Base-by-base conservation (phyloP, 2,329 filamentous ascomycete genomes). In the Calonectria hongkongensis region DNA sequence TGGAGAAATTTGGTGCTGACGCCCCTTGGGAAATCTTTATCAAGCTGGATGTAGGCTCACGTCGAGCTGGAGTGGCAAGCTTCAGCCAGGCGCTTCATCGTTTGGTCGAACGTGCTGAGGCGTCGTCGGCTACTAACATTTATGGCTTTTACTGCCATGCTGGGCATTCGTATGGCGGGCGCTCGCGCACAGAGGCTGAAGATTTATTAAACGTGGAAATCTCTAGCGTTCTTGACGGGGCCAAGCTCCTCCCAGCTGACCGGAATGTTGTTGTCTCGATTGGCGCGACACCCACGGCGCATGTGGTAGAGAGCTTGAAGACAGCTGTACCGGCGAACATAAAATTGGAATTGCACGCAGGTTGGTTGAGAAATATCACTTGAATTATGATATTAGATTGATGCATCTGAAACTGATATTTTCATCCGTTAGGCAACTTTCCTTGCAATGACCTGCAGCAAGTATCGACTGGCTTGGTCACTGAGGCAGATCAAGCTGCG, bases 121-220 rank as follows among this genome's bases (percentile, higher is more conserved):
- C 70, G 13, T 84, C 82, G 0, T n/a, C 79, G 0, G 77, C 78
- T 0, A 80, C 83, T 16, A 73, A 69, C 3, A 76, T 85, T n/a
- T 78, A 82, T 60, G 84, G 84, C 2, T 83, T 85, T 45, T 85
- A 85, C 70, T 84, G 82, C 62, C 83, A 85, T 62, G 83, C 84
- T 0, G 82, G 83, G 0, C 84, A 85, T 63, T 85, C 84, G 2
- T 85, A 85, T 70, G 79, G 75, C 2, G 78, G 82, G 4, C 79
- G 79, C 12, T 81, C 81, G 1, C 77, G 76, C 2, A 73, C 77
- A 2, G 81, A 84, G 16, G 84, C 83, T 0, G 81, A 83, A 43
- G 72, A 76, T 13, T 60, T 78, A 1, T 76, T 85, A 7, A 68
- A 79, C 10, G 60, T 79, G 16, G 83, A 85, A 64, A 75, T 84